Conservation (phyloP, 2,329 filamentous ascomycete genomes). For the Alternaria burnsii region DNA sequence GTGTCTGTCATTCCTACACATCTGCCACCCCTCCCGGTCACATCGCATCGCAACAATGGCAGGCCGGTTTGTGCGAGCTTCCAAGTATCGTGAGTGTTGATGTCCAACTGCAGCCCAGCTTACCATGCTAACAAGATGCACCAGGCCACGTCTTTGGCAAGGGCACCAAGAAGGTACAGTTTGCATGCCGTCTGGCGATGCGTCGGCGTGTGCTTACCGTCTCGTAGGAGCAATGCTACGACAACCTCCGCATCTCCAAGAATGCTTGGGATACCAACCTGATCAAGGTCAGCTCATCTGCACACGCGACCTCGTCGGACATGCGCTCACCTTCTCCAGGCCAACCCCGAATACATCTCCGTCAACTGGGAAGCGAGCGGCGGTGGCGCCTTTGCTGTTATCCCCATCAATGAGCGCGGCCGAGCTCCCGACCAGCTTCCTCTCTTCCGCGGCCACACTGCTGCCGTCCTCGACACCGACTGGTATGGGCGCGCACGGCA, state of each 20-base stretch:
- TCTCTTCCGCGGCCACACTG: constrained; percentile 94
- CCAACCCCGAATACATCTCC: constrained; percentile 92
- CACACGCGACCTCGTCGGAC: constrained; percentile 42
- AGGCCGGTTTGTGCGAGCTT: constrained; percentile 76
- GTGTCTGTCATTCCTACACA: constrained; percentile 19
- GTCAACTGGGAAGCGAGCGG: constrained; percentile 99
- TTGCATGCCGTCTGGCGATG: neutral
- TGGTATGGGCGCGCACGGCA: constrained; percentile 65
- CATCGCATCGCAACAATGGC: constrained; percentile 61
- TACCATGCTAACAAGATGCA: constrained; percentile 31
- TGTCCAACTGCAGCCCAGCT: constrained; percentile 35
- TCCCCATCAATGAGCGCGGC: constrained; percentile 87
- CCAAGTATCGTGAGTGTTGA: constrained; percentile 70
- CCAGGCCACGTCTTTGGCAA: constrained; percentile 98
- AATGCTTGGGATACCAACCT: constrained; percentile 99
- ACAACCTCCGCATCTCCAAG: constrained; percentile 94
- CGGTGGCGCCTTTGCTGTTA: constrained; percentile 95
- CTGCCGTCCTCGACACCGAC: constrained; percentile 94
- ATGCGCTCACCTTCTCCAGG: constrained; percentile 62
- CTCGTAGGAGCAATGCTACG: constrained; percentile 87
- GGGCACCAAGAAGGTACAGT: constrained; percentile 78
- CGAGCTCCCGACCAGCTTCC: constrained; percentile 92
- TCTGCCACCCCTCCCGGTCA: constrained; percentile 7
- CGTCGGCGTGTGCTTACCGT: constrained; percentile 21
- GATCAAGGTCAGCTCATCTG: constrained; percentile 76